Percentiles rank a stretch among this genome's conserved stretches.
Evolutionary conservation across 495 filamentous ascomycete genomes (phyloP).

Genomic region (Astrothelium subdiscretum): DNA sequence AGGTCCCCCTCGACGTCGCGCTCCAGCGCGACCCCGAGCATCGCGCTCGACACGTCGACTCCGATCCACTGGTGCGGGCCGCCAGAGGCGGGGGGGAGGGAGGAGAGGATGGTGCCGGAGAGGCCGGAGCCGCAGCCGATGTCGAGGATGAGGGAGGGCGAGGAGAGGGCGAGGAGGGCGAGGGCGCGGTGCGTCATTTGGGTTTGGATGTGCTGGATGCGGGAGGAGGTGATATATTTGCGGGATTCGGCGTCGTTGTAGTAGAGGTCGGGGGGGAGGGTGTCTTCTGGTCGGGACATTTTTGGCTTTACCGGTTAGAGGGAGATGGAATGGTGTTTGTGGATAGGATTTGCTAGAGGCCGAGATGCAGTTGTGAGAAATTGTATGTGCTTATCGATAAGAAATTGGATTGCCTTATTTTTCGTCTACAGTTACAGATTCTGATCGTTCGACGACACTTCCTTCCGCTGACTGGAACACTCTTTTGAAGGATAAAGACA

Average conservation of each 20-base stretch:
- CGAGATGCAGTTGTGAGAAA: background rate
- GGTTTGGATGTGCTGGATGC: conserved; percentile 88
- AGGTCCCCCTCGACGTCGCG: conserved; percentile 87
- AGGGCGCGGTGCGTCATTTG: conserved; percentile 90
- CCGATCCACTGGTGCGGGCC: conserved; percentile 89
- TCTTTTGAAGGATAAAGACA: too few relatives aligned
- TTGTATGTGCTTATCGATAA: conserved; percentile 5
- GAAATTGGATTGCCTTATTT: too few relatives aligned
- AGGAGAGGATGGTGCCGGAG: conserved; percentile 81
- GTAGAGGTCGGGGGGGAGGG: conserved; percentile 84
- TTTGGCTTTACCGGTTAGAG: background rate
- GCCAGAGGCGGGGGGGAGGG: conserved; percentile 49
- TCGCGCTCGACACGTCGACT: conserved; percentile 86
- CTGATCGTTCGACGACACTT: too few relatives aligned
- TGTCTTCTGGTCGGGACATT: conserved; percentile 96
- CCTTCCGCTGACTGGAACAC: too few relatives aligned
- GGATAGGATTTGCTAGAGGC: conserved; percentile 1
- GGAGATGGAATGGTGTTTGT: conserved; percentile 8
- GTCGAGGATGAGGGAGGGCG: conserved; percentile 82
- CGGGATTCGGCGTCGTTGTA: conserved; percentile 91
- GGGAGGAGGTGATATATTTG: conserved; percentile 95
- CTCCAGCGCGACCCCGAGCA: conserved; percentile 86
- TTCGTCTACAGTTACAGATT: too few relatives aligned
- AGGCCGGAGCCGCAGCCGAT: conserved; percentile 92
- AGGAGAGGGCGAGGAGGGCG: conserved; percentile 69